phyloP scores from a whole-genome alignment of 805 yeast genomes.

The Kluyveromyces nonfermentans region DNA sequence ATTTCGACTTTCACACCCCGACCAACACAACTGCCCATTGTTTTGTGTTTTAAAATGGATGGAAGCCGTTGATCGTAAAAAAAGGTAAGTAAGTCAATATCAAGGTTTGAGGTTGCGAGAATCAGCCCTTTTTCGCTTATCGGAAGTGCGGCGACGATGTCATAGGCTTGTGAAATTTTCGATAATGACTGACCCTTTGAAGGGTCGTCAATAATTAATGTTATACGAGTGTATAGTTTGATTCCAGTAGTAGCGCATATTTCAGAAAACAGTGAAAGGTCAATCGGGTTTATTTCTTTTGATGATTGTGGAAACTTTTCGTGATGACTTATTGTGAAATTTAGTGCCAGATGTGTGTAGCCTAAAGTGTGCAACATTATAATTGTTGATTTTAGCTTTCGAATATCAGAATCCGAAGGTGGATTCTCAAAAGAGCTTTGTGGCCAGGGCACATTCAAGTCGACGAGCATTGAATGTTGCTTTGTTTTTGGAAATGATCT shows the following conservation, averaged over 20 bases:
- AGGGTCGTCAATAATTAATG: slow-evolving; percentile 69
- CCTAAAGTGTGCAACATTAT: slow-evolving; percentile 51
- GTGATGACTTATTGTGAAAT: slow-evolving; percentile 45
- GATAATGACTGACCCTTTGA: slow-evolving; percentile 52
- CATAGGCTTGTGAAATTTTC: slow-evolving; percentile 41
- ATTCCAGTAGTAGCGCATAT: slow-evolving; percentile 31
- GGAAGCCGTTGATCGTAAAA: slow-evolving; percentile 59
- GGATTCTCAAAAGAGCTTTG: slow-evolving; percentile 36
- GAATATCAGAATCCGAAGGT: slow-evolving; percentile 36
- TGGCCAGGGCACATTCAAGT: slow-evolving; percentile 72
- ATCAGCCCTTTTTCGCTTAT: slow-evolving; percentile 68
- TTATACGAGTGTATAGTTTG: slow-evolving; percentile 58
- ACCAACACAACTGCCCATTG: slow-evolving; percentile 71
- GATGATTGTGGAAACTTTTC: slow-evolving; percentile 42
- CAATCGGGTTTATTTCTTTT: slow-evolving; percentile 37
- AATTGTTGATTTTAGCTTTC: slow-evolving; percentile 39
- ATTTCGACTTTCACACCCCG: slow-evolving; percentile 81
- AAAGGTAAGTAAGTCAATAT: slow-evolving; percentile 73
- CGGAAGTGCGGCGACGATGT: slow-evolving; percentile 77
- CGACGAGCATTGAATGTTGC: slow-evolving; percentile 38
- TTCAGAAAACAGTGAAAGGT: slow-evolving; percentile 21
- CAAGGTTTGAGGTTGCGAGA: slow-evolving; percentile 63
- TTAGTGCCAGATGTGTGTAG: slow-evolving; percentile 69
- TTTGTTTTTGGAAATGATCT: background rate
- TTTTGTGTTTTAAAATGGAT: slow-evolving; percentile 71